Conservation (phyloP, 495 filamentous ascomycete species). For the Clohesyomyces aquaticus region DNA sequence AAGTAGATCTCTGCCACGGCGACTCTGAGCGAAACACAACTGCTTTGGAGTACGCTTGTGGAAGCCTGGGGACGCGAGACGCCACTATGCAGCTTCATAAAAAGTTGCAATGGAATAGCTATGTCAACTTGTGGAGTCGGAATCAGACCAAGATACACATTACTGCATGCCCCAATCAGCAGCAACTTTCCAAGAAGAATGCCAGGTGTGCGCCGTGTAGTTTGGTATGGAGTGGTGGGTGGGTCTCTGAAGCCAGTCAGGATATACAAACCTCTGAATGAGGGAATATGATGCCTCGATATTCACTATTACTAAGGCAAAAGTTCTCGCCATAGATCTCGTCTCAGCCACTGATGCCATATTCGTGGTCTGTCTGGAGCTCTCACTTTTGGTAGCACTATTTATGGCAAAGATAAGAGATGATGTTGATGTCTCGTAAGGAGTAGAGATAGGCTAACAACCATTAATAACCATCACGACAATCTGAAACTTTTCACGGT, state of each 20-base stretch:
- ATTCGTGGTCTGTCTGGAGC: too few relatives aligned
- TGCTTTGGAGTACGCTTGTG: background rate
- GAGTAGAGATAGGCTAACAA: too few relatives aligned
- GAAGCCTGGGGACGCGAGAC: too few relatives aligned
- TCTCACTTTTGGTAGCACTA: too few relatives aligned
- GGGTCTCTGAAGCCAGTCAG: background rate
- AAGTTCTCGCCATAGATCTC: too few relatives aligned
- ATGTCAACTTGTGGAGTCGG: conserved; percentile 1
- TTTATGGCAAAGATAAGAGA: too few relatives aligned
- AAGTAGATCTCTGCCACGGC: background rate
- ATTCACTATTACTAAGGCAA: too few relatives aligned
- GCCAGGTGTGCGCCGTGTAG: conserved; percentile 3
- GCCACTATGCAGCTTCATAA: conserved; percentile 2
- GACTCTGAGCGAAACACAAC: background rate
- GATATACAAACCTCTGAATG: background rate
- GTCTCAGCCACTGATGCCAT: too few relatives aligned
- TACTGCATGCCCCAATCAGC: background rate
- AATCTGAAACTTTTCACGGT: too few relatives aligned
- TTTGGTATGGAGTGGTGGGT: conserved; percentile 7
- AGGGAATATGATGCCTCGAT: too few relatives aligned
- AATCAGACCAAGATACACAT: conserved; percentile 1
- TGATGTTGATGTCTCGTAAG: too few relatives aligned
- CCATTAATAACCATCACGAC: too few relatives aligned
- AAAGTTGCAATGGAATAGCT: background rate
- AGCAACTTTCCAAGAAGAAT: background rate